Conservation (phyloP, 1,139 yeast genomes). For the Hemisphaericaspora xylanilytica region DNA sequence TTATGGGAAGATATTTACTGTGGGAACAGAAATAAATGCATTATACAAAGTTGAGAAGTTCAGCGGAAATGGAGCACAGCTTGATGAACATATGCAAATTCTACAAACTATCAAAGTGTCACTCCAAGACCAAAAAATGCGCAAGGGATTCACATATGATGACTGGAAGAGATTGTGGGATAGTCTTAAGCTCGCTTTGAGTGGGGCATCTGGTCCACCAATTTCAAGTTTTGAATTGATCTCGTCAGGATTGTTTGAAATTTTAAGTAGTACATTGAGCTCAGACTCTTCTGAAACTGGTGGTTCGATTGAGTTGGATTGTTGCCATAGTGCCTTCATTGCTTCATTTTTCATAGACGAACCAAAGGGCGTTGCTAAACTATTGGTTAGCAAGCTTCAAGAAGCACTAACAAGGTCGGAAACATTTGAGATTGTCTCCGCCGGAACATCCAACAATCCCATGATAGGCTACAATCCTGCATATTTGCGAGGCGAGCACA, state of each 20-base stretch:
- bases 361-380: conserved; percentile 23
- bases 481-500: conserved; percentile 10
- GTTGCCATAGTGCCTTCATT: conserved; percentile 47
- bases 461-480: conserved; percentile 14
- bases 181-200: conserved; percentile 32
- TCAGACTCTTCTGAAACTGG: conserved; percentile 19
- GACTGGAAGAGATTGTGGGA: conserved; percentile 52
- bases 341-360: conserved; percentile 38
- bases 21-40: conserved; percentile 22
- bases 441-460: conserved; percentile 34
- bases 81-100: conserved; percentile 19
- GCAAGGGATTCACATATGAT: conserved; percentile 20
- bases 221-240: conserved; percentile 76
- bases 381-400: conserved; percentile 54
- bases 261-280: conserved; percentile 44
- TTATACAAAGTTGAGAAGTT: conserved; percentile 19
- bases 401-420: conserved; percentile 76
- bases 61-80: conserved; percentile 10
- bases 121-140: conserved; percentile 13
- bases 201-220: conserved; percentile 16
- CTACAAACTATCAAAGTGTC: conserved; percentile 18
- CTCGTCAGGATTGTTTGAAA: conserved; percentile 61
- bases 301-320: conserved; percentile 20
- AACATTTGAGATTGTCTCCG: conserved; percentile 66
- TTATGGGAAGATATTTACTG: conserved; percentile 18